Percentiles rank a stretch among this genome's conserved stretches.
Evolutionary conservation across 108 stramenopile species (phyloP).

Genomic region (Phaeodactylum tricornutum): DNA sequence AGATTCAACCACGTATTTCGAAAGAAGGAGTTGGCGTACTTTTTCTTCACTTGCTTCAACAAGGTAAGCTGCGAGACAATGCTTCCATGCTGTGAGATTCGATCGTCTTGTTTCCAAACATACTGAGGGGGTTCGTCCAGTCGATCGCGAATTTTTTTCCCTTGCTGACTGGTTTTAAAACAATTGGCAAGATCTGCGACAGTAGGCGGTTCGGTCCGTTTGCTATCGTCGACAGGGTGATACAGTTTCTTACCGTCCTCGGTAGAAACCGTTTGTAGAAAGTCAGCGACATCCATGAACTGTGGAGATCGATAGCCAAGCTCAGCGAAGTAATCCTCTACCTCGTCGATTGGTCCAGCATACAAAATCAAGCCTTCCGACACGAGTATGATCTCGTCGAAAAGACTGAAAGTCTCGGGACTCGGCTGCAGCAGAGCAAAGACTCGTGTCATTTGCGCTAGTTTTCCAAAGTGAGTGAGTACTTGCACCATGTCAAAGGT

Average conservation of each 20-base stretch:
- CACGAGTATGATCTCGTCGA: slow-evolving; percentile 78
- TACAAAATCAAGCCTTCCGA: slow-evolving; percentile 76
- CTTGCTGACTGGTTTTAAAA: slow-evolving; percentile 36
- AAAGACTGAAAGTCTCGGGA: slow-evolving; percentile 87
- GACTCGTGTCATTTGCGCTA: slow-evolving; percentile 40
- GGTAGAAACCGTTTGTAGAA: slow-evolving; percentile 55
- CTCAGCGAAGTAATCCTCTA: slow-evolving; percentile 59
- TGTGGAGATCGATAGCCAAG: slow-evolving; percentile 57
- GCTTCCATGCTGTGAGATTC: neutral
- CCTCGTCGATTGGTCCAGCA: slow-evolving; percentile 68
- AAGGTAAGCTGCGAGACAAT: slow-evolving; percentile 7
- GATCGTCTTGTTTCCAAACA: slow-evolving; percentile 13
- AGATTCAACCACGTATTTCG: slow-evolving; percentile 30
- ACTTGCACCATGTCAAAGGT: slow-evolving; percentile 52
- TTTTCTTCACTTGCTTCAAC: slow-evolving; percentile 1
- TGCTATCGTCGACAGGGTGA: slow-evolving; percentile 10
- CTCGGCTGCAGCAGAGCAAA: slow-evolving; percentile 87
- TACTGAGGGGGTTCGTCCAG: slow-evolving; percentile 13
- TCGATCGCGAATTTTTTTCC: slow-evolving; percentile 10
- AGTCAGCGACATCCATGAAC: slow-evolving; percentile 79
- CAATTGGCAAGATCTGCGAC: slow-evolving; percentile 39
- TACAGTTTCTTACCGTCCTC: slow-evolving; percentile 34
- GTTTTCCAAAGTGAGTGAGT: slow-evolving; percentile 17
- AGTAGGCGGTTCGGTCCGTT: slow-evolving; percentile 10
- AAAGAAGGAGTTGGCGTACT: slow-evolving; percentile 42